Conservation (phyloP, 2,329 filamentous ascomycete genomes). For the Paraconiothyrium brasiliense region DNA sequence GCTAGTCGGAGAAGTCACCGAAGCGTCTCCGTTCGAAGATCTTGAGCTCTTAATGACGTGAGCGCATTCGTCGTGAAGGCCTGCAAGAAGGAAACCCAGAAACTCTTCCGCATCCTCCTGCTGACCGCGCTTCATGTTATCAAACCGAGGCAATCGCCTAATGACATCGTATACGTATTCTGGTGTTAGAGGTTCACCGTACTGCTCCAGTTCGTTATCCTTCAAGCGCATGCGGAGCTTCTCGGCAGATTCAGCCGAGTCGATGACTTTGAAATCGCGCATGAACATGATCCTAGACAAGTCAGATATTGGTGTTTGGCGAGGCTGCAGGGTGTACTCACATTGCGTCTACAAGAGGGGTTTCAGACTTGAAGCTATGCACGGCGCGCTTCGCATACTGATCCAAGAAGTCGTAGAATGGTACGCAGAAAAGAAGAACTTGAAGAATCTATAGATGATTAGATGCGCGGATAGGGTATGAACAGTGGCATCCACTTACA, state of each 20-base stretch:
- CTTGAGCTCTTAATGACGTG: constrained; percentile 71
- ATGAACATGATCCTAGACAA: constrained; percentile 86
- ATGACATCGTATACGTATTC: constrained; percentile 97
- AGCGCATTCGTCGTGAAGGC: constrained; percentile 90
- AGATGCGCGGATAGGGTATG: constrained; percentile 25
- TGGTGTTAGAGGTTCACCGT: constrained; percentile 89
- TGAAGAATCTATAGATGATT: constrained; percentile 77
- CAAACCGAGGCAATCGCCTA: constrained; percentile 83
- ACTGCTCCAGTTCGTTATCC: constrained; percentile 84
- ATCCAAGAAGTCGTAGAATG: constrained; percentile 94
- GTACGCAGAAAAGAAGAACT: constrained; percentile 90
- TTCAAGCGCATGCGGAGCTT: constrained; percentile 79
- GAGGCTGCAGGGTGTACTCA: constrained; percentile 57
- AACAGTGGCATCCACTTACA: constrained; percentile 65
- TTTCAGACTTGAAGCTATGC: constrained; percentile 94
- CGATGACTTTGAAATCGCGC: constrained; percentile 87
- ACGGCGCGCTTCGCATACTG: constrained; percentile 83
- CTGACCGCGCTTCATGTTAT: constrained; percentile 93
- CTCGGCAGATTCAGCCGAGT: constrained; percentile 77
- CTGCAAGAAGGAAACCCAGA: constrained; percentile 88
- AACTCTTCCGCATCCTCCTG: constrained; percentile 99
- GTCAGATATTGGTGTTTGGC: constrained; percentile 17
- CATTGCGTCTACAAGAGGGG: constrained; percentile 93
- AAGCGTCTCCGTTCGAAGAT: constrained; percentile 35
- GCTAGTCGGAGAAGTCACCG: constrained; percentile 54